These are phyloP conservation scores for Aegilops tauschii DNA, from an alignment of 176 grass and related monocot species.

Conservation along the genomic window DNA sequence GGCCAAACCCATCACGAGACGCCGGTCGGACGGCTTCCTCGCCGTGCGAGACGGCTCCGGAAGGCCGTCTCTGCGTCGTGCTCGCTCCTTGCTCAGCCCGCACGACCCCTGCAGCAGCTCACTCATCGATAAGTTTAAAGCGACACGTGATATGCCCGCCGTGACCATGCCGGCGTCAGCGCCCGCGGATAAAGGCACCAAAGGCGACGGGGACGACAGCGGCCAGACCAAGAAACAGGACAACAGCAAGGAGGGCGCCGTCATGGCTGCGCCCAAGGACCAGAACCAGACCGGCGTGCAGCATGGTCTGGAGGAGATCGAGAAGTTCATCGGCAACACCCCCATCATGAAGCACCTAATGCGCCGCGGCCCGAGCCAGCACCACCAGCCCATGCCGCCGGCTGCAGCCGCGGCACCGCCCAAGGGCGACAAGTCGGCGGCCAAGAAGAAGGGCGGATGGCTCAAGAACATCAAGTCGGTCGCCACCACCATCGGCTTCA, in stretches of 20 bases:
- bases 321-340: slow-evolving; percentile 80
- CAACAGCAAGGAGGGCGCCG: slow-evolving; percentile 48
- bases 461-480: slow-evolving; percentile 93
- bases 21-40: slow-evolving; percentile 34
- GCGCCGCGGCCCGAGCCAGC: slow-evolving; percentile 44
- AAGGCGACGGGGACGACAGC: not conserved
- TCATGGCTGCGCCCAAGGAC: slow-evolving; percentile 42
- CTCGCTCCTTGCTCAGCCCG: slow-evolving; percentile 23
- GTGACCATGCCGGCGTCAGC: not conserved
- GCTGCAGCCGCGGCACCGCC: not conserved
- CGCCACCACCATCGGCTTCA: slow-evolving; percentile 49
- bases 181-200: not conserved
- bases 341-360: slow-evolving; percentile 87
- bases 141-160: slow-evolving; percentile 9
- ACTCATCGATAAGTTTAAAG: not conserved
- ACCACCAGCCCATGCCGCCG: not conserved
- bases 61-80: slow-evolving; percentile 22
- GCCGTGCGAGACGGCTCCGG: slow-evolving; percentile 6
- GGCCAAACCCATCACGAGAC: slow-evolving; percentile 26
- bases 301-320: slow-evolving; percentile 64
- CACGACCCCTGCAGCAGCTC: slow-evolving; percentile 5
- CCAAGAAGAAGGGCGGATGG: slow-evolving; percentile 79
- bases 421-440: slow-evolving; percentile 45
- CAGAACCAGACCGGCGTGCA: slow-evolving; percentile 49
- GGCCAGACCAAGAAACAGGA: slow-evolving; percentile 54